Evolutionary conservation across 495 filamentous ascomycete genomes (phyloP).

Genomic region (Peziza echinospora): DNA sequence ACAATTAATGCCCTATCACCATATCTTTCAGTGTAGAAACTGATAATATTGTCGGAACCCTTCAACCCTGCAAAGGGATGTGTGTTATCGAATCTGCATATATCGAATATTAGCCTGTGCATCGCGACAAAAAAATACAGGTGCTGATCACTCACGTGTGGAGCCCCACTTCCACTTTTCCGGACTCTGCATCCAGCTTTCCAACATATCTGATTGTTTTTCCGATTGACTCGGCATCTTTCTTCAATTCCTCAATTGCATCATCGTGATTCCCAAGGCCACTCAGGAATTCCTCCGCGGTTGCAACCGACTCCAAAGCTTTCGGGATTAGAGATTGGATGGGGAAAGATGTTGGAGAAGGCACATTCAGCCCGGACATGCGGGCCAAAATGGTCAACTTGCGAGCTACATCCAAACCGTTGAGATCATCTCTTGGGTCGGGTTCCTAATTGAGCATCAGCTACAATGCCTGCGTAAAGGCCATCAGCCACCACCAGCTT

Average conservation of each 20-base stretch:
- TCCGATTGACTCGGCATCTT: slow-evolving; percentile 52
- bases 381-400: slow-evolving; percentile 88
- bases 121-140: background rate
- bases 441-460: slow-evolving; percentile 40
- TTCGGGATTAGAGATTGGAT: slow-evolving; percentile 77
- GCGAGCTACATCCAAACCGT: slow-evolving; percentile 88
- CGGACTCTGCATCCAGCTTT: slow-evolving; percentile 58
- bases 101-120: background rate
- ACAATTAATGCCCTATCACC: slow-evolving; percentile 74
- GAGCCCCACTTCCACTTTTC: slow-evolving; percentile 67
- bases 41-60: slow-evolving; percentile 95
- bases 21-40: slow-evolving; percentile 90
- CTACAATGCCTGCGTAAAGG: too few relatives aligned
- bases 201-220: slow-evolving; percentile 92
- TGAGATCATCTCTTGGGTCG: slow-evolving; percentile 85
- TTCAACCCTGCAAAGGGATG: slow-evolving; percentile 80
- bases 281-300: slow-evolving; percentile 61
- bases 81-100: slow-evolving; percentile 40
- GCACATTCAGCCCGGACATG: slow-evolving; percentile 52
- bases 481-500: too few relatives aligned
- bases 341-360: slow-evolving; percentile 63
- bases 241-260: slow-evolving; percentile 65
- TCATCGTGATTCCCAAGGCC: slow-evolving; percentile 54
- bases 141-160: slow-evolving; percentile 31
- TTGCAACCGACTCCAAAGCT: slow-evolving; percentile 49